These are phyloP conservation scores for Wolfiporia cocos DNA, from an alignment of 1,284 basidiomycete species.

Conservation along the genomic window DNA sequence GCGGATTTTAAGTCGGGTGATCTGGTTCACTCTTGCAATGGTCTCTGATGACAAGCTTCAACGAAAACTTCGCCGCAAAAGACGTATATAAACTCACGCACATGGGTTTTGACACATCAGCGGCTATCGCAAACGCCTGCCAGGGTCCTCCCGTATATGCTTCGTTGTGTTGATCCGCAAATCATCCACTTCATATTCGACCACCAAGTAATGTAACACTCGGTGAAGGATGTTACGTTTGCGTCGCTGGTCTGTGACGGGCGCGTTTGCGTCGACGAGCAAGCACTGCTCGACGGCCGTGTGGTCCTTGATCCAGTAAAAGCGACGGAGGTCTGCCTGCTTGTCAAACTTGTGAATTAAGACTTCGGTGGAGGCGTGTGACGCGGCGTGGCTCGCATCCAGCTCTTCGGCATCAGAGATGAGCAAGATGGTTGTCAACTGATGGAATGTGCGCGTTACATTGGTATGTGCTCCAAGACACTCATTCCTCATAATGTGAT, in stretches of 20 bases:
- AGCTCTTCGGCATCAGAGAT: conserved; percentile 48
- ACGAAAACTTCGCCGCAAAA: conserved; percentile 20
- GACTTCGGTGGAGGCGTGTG: too few relatives aligned
- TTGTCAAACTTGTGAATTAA: conserved; percentile 53
- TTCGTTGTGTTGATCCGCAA: conserved; percentile 73
- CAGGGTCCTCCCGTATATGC: conserved; percentile 60
- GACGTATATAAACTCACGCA: conserved; percentile 20
- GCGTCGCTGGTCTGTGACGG: conserved; percentile 54
- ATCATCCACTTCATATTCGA: conserved; percentile 61
- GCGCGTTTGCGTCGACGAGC: conserved; percentile 64
- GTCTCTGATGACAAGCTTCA: conserved; percentile 31
- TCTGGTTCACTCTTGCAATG: conserved; percentile 67
- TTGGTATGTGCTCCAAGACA: conserved; percentile 62
- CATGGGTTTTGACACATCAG: conserved; percentile 68
- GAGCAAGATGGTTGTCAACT: conserved; percentile 72
- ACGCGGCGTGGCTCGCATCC: conserved; percentile 43
- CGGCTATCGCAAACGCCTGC: conserved; percentile 60
- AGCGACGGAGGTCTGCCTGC: conserved; percentile 45
- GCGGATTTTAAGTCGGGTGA: conserved; percentile 67
- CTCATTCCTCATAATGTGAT: too few relatives aligned
- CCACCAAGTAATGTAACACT: conserved; percentile 59
- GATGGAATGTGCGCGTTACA: conserved; percentile 74
- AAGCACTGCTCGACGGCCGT: conserved; percentile 67
- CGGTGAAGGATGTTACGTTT: conserved; percentile 51
- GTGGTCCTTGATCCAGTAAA: conserved; percentile 49